A percentile compares a stretch with the other conserved stretches of the same genome.
Conservation (phyloP, 345 rosid species). For the Brassica incana region DNA sequence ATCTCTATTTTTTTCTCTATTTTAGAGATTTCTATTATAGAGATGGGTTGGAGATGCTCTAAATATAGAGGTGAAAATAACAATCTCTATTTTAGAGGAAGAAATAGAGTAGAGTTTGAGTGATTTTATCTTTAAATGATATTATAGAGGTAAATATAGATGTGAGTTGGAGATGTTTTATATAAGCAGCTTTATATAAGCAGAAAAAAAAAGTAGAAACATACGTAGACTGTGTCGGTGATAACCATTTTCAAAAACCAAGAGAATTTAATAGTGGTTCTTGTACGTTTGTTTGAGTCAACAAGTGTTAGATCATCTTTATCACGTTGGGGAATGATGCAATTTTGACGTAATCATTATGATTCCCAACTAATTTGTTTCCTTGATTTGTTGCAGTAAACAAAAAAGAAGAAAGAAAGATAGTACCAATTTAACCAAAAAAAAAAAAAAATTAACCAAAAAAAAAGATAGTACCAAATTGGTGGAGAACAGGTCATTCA, state of each 20-base stretch:
- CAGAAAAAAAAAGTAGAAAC: background rate
- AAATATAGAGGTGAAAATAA: too few relatives aligned
- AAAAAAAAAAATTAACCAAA: background rate
- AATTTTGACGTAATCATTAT: slow-evolving; percentile 7
- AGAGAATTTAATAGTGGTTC: background rate
- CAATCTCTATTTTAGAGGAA: too few relatives aligned
- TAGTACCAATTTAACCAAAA: background rate
- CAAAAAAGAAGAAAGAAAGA: background rate
- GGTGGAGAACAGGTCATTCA: slow-evolving; percentile 29
- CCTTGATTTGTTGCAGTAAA: slow-evolving; percentile 10
- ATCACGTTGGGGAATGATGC: slow-evolving; percentile 1
- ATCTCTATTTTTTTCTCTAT: too few relatives aligned
- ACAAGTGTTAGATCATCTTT: background rate
- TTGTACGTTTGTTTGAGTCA: background rate
- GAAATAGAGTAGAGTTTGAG: too few relatives aligned
- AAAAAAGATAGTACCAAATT: background rate
- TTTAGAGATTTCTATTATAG: too few relatives aligned
- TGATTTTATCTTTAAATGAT: too few relatives aligned
- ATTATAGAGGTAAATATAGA: too few relatives aligned
- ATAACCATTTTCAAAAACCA: background rate
- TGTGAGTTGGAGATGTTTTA: too few relatives aligned
- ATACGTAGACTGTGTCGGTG: background rate
- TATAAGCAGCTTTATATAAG: background rate
- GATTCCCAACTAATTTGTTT: background rate
- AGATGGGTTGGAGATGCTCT: too few relatives aligned